A percentile compares a stretch with the other conserved stretches of the same genome.
Conservation (phyloP, 441 rosid genomes). For the Raphanus hybrid region DNA sequence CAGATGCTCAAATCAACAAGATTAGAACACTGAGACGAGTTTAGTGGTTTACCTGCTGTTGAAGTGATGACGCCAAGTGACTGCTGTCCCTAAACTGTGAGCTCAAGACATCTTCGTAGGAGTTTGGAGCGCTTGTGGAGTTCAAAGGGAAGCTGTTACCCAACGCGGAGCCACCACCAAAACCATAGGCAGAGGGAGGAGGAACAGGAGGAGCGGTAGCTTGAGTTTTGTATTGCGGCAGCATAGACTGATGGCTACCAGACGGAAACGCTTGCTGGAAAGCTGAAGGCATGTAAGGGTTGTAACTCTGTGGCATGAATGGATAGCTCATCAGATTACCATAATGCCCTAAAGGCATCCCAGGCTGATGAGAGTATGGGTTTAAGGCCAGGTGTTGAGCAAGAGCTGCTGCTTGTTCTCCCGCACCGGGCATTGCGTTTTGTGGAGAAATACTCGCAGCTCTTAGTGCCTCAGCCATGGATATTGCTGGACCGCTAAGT, state of each 20-base stretch:
- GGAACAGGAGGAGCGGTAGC: conserved; percentile 70
- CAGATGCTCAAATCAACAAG: neutral
- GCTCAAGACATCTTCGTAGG: conserved; percentile 74
- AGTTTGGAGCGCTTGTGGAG: conserved; percentile 59
- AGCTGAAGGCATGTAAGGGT: conserved; percentile 78
- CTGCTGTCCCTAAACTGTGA: conserved; percentile 82
- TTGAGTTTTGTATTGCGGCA: conserved; percentile 87
- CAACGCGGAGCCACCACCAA: conserved; percentile 55
- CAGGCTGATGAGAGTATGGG: conserved; percentile 75
- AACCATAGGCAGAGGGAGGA: conserved; percentile 73
- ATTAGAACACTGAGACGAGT: neutral
- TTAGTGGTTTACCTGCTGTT: conserved; percentile 41
- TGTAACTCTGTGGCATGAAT: conserved; percentile 81
- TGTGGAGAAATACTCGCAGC: conserved; percentile 55
- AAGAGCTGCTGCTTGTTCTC: conserved; percentile 44
- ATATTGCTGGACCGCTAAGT: conserved; percentile 60
- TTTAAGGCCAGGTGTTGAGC: conserved; percentile 91
- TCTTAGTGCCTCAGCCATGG: conserved; percentile 82
- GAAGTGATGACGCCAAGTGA: conserved; percentile 78
- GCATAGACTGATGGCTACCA: conserved; percentile 82
- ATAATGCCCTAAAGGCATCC: conserved; percentile 79
- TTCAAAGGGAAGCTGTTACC: conserved; percentile 68
- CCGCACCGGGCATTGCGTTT: conserved; percentile 27
- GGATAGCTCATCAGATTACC: conserved; percentile 88
- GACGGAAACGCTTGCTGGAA: conserved; percentile 76